These are phyloP conservation scores for Solanum chmielewskii DNA, from an alignment of 257 asterid genomes.

Conservation along the genomic window DNA sequence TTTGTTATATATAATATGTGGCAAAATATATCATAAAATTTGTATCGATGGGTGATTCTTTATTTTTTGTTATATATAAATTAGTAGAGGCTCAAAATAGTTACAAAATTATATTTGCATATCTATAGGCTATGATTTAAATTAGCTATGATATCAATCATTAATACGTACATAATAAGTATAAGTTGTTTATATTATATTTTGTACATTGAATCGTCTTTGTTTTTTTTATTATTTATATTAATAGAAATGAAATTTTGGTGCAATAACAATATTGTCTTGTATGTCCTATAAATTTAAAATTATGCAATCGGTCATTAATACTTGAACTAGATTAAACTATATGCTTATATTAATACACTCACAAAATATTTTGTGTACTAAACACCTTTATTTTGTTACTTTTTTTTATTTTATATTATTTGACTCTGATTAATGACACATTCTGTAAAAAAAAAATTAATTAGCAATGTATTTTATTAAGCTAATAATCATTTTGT, in stretches of 20 bases:
- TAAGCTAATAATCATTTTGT: no score
- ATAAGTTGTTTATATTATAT: neutral
- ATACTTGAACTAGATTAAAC: neutral
- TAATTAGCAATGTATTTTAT: no score
- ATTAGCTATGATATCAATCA: neutral
- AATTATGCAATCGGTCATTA: rapidly evolving
- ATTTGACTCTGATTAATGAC: no score
- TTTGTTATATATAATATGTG: no score
- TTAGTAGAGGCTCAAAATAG: no score
- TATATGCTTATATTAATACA: neutral
- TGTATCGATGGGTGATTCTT: no score
- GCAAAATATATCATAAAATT: no score
- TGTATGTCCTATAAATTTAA: neutral
- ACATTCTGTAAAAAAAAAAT: no score
- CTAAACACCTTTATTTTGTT: no score
- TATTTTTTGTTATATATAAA: no score
- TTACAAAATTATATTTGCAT: neutral
- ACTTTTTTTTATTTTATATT: no score
- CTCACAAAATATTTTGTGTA: no score
- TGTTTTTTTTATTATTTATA: neutral
- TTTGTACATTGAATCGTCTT: neutral
- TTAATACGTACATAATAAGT: neutral
- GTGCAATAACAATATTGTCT: neutral
- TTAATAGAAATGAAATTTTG: neutral
- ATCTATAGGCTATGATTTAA: neutral